Percentiles rank a stretch among this genome's conserved stretches.
Conservation (phyloP, 1,284 basidiomycete species). For the Tilletia caries region DNA sequence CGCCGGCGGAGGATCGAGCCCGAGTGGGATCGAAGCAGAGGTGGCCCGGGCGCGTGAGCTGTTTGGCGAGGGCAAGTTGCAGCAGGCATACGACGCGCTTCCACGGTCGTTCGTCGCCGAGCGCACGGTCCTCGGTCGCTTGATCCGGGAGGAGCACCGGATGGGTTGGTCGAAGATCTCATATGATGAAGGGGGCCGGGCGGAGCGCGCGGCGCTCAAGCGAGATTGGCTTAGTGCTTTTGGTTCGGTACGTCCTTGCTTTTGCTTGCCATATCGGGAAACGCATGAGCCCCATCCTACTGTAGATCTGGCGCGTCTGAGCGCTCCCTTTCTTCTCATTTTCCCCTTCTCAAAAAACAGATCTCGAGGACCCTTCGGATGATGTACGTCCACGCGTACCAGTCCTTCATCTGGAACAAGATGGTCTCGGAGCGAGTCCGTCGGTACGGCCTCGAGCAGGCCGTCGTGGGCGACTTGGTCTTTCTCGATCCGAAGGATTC, state of each 20-base stretch:
- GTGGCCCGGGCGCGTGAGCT: slow-evolving; percentile 22
- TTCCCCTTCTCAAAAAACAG: slow-evolving; percentile 14
- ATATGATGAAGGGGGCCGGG: neutral
- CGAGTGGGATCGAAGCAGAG: slow-evolving; percentile 22
- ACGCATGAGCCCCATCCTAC: no score
- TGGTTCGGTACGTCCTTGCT: slow-evolving; percentile 53
- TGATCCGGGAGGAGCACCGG: slow-evolving; percentile 66
- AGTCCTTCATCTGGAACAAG: slow-evolving; percentile 97
- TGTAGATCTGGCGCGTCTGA: no score
- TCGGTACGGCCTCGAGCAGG: slow-evolving; percentile 69
- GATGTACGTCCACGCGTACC: slow-evolving; percentile 98
- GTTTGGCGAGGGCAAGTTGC: slow-evolving; percentile 28
- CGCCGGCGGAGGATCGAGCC: no score
- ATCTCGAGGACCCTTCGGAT: slow-evolving; percentile 68
- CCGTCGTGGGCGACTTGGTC: slow-evolving; percentile 72
- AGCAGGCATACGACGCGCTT: slow-evolving; percentile 74
- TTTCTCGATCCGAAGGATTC: slow-evolving; percentile 18
- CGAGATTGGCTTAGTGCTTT: slow-evolving; percentile 36
- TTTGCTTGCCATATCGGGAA: no score
- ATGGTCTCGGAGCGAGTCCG: slow-evolving; percentile 87
- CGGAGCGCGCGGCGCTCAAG: slow-evolving; percentile 14
- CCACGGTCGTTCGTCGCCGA: slow-evolving; percentile 88
- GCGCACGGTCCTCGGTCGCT: slow-evolving; percentile 82
- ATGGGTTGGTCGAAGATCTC: slow-evolving; percentile 54
- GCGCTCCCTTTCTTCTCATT: neutral